These are phyloP conservation scores for Solanum dulcamara DNA, from an alignment of 257 asterid species.

Conservation along the genomic window DNA sequence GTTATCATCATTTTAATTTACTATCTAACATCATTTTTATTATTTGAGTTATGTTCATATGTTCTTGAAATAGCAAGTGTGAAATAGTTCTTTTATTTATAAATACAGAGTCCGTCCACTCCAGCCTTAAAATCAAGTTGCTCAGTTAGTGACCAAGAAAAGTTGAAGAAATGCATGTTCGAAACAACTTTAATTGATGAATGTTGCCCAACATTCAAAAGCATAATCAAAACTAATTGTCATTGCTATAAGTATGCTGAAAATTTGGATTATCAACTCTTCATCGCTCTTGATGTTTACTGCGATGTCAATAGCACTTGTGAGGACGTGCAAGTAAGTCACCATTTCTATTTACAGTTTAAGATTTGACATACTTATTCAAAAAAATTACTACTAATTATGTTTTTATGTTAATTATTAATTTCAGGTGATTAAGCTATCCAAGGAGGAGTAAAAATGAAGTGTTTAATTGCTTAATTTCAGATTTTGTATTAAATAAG, in stretches of 20 bases:
- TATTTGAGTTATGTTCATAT: too few species aligned
- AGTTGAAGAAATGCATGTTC: not conserved
- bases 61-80: too few species aligned
- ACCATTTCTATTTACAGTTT: not conserved
- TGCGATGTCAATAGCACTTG: not conserved
- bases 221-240: not conserved
- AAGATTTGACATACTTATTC: not conserved
- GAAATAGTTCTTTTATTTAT: too few species aligned
- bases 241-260: not conserved
- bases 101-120: too few species aligned
- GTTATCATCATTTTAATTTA: not conserved
- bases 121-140: not conserved
- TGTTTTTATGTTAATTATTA: not conserved
- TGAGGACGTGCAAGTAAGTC: too few species aligned
- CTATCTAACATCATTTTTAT: not conserved
- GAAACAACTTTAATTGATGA: not conserved
- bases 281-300: not conserved
- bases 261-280: not conserved
- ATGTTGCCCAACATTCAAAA: not conserved
- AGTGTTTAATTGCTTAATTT: not conserved
- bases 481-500: not conserved
- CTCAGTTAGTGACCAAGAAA: not conserved
- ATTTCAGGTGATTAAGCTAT: not conserved
- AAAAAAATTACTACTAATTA: not conserved
- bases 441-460: not conserved